Percentiles rank a stretch among this genome's conserved stretches.
These are phyloP conservation scores for Reticulascus tulasneorum DNA, from an alignment of 2,329 filamentous ascomycete species.

Conservation along the genomic window DNA sequence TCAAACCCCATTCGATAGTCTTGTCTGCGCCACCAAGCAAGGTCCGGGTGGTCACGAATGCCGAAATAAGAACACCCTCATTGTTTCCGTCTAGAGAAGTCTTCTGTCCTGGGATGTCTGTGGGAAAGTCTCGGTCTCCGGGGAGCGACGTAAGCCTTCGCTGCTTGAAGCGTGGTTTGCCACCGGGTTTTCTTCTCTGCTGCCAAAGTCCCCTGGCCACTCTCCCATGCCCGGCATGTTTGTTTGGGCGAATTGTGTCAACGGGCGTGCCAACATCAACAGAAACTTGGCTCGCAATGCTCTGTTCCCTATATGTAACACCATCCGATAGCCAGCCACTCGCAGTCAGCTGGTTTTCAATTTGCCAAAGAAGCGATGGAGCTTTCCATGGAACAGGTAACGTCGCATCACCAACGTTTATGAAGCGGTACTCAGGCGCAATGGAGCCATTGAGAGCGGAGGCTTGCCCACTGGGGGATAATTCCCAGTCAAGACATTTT, in stretches of 20 bases:
- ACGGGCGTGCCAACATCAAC: too few species aligned
- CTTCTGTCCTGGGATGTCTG: constrained; percentile 3
- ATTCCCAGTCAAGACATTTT: constrained; percentile 43
- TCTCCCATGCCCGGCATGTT: too few species aligned
- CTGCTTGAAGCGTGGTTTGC: too few species aligned
- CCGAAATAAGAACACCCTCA: constrained; percentile 40
- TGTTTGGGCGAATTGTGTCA: too few species aligned
- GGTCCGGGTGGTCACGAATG: constrained; percentile 54
- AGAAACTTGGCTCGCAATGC: too few species aligned
- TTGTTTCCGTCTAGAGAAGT: constrained; percentile 12
- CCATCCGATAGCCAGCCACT: constrained; percentile 11
- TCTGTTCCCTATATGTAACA: too few species aligned
- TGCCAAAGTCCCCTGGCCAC: too few species aligned
- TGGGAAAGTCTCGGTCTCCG: constrained; percentile 8
- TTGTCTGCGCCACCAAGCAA: constrained; percentile 58
- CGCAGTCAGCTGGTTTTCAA: constrained; percentile 32
- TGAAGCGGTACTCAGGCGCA: constrained; percentile 32
- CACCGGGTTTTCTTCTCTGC: too few species aligned
- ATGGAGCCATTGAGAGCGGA: constrained; percentile 28
- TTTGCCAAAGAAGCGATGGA: constrained; percentile 29
- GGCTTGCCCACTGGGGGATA: constrained; percentile 29
- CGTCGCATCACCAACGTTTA: constrained; percentile 28
- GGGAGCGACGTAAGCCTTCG: constrained; percentile 10
- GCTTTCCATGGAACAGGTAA: constrained; percentile 6
- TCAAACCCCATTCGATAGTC: constrained; percentile 57